These are phyloP conservation scores for Purpureocillium takamizusanense DNA, from an alignment of 2,329 filamentous ascomycete species.

Conservation along the genomic window DNA sequence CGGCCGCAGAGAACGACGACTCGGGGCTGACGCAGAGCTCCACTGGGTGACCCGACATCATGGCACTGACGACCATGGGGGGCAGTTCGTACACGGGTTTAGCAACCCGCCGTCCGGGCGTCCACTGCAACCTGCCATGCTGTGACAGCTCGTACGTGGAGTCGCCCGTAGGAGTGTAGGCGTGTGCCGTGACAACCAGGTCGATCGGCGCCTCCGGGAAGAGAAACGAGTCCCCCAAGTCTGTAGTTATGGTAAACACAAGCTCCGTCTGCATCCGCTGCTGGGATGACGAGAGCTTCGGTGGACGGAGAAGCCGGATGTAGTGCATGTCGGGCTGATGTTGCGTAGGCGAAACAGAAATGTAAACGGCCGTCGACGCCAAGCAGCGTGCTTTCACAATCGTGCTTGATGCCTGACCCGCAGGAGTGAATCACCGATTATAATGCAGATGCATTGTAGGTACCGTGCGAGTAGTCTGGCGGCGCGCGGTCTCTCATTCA, in stretches of 20 bases:
- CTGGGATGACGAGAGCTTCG: slow-evolving; percentile 22
- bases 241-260: slow-evolving; percentile 46
- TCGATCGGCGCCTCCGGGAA: slow-evolving; percentile 33
- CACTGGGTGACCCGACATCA: slow-evolving; percentile 14
- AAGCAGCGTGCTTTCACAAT: no score
- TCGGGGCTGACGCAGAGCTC: slow-evolving; percentile 18
- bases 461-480: no score
- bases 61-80: slow-evolving; percentile 13
- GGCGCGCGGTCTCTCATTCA: no score
- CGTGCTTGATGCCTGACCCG: no score
- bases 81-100: slow-evolving; percentile 24
- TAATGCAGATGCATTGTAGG: no score
- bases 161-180: slow-evolving; percentile 9
- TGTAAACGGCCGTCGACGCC: no score
- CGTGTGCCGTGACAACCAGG: slow-evolving; percentile 26
- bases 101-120: slow-evolving; percentile 28
- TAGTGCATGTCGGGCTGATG: slow-evolving; percentile 39
- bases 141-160: slow-evolving; percentile 15
- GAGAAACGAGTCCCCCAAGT: slow-evolving; percentile 47
- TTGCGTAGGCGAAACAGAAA: neutral
- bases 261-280: slow-evolving; percentile 26
- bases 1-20: slow-evolving; percentile 15
- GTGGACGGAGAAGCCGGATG: slow-evolving; percentile 42
- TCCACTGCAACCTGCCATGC: slow-evolving; percentile 18
- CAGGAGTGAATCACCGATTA: no score